Conservation (phyloP, 2,329 filamentous ascomycete species). For the Cladophialophora bantiana region DNA sequence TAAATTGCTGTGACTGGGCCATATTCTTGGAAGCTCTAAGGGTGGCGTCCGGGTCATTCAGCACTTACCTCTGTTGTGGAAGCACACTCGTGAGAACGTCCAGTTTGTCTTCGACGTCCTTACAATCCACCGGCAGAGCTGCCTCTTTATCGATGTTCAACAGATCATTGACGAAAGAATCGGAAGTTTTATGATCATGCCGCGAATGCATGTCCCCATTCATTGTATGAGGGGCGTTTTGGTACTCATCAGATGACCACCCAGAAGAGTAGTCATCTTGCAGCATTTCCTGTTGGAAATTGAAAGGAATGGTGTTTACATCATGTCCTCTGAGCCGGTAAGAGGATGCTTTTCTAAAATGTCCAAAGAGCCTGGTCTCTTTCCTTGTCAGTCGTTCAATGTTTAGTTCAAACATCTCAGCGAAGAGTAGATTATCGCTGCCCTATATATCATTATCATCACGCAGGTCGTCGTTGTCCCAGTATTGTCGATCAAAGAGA, state of each 20-base stretch:
- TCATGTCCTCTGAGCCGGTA: conserved; percentile 55
- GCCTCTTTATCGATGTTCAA: conserved; percentile 65
- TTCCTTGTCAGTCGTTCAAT: conserved; percentile 63
- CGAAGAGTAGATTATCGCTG: conserved; percentile 64
- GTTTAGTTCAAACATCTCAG: conserved; percentile 72
- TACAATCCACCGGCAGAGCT: conserved; percentile 67
- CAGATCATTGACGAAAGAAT: conserved; percentile 61
- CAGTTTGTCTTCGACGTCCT: conserved; percentile 72
- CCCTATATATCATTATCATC: background rate
- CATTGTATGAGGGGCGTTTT: conserved; percentile 39
- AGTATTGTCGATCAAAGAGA: conserved; percentile 65
- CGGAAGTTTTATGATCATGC: conserved; percentile 42
- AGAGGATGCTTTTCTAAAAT: conserved; percentile 67
- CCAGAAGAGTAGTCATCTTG: conserved; percentile 52
- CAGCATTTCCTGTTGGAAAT: conserved; percentile 63
- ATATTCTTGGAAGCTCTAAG: conserved; percentile 43
- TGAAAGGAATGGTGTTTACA: conserved; percentile 51
- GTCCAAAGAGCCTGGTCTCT: conserved; percentile 65
- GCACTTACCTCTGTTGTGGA: conserved; percentile 57
- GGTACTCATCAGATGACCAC: conserved; percentile 30
- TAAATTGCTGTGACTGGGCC: conserved; percentile 10
- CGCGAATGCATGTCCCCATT: background rate
- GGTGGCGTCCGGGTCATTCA: conserved; percentile 56
- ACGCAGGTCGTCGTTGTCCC: conserved; percentile 53
- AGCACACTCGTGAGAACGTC: conserved; percentile 66